These are phyloP conservation scores for Cutaneotrichosporon daszewskae DNA, from an alignment of 1,284 basidiomycete genomes.

Conservation along the genomic window DNA sequence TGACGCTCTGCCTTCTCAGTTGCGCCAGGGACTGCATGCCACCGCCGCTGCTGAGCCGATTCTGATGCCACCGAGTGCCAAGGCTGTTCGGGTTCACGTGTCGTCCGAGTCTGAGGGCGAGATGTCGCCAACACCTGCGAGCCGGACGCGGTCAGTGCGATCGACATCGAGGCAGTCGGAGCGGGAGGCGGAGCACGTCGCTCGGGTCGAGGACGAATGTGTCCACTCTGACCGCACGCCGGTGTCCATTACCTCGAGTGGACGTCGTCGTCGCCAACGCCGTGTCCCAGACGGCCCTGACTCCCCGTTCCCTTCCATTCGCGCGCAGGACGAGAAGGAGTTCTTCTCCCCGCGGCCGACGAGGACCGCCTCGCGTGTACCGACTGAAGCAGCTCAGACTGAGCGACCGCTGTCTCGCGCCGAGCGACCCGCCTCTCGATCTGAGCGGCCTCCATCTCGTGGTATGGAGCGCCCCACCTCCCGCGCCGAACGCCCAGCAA, in stretches of 20 bases:
- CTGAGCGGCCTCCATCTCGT: not conserved
- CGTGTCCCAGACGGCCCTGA: constrained; percentile 39
- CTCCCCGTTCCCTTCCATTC: constrained; percentile 72
- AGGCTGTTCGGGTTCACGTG: constrained; percentile 5
- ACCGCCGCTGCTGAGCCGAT: constrained; percentile 20
- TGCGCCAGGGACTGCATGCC: constrained; percentile 37
- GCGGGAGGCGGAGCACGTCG: not conserved
- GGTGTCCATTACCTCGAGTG: not conserved
- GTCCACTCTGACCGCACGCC: not conserved
- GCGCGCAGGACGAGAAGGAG: constrained; percentile 64
- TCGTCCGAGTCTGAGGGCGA: constrained; percentile 5
- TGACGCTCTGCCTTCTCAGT: constrained; percentile 22
- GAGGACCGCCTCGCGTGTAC: too few relatives aligned
- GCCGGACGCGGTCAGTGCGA: not conserved
- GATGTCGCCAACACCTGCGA: constrained; percentile 1
- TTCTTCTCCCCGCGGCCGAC: constrained; percentile 62
- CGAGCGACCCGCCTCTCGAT: not conserved
- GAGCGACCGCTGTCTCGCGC: too few relatives aligned
- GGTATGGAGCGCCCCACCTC: not conserved
- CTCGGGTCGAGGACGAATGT: not conserved
- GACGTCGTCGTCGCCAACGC: constrained; percentile 1
- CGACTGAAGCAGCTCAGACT: too few relatives aligned
- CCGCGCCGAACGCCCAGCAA: not conserved
- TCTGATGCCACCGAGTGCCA: constrained; percentile 21
- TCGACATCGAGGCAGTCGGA: not conserved